Evolutionary conservation across 345 rosid species (phyloP).

Genomic region (Salix caprea): DNA sequence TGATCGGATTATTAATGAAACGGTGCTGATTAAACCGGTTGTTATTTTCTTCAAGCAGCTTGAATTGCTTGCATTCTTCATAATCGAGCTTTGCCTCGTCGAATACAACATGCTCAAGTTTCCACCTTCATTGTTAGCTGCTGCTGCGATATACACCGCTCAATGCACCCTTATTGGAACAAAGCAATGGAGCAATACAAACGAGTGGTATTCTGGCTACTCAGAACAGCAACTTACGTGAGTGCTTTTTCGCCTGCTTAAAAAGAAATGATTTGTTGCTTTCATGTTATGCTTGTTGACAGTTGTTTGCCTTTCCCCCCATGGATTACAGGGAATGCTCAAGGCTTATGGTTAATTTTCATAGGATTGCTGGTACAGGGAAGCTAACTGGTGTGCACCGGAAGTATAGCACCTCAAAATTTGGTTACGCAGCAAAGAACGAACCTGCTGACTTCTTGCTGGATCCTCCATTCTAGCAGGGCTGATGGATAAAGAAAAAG

Average conservation of each 20-base stretch:
- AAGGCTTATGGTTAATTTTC: conserved; percentile 65
- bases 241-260: neutral
- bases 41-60: conserved; percentile 42
- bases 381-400: conserved; percentile 78
- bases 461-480: conserved; percentile 21
- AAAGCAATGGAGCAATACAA: conserved; percentile 53
- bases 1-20: neutral
- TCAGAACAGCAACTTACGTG: conserved; percentile 51
- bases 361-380: conserved; percentile 73
- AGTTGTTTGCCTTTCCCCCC: neutral
- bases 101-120: conserved; percentile 61
- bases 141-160: conserved; percentile 67
- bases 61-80: conserved; percentile 68
- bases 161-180: conserved; percentile 41
- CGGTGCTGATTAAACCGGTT: conserved; percentile 5
- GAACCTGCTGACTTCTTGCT: conserved; percentile 61
- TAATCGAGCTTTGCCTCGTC: conserved; percentile 66
- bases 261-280: neutral
- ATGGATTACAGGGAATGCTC: conserved; percentile 63
- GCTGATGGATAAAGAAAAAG: neutral
- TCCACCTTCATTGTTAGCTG: conserved; percentile 58
- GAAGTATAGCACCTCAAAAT: conserved; percentile 74
- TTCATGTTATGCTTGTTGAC: too few relatives aligned
- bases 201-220: conserved; percentile 50
- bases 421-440: conserved; percentile 64